These are phyloP conservation scores for Epichloe scottii DNA, from an alignment of 2,329 filamentous ascomycete species.

Conservation along the genomic window DNA sequence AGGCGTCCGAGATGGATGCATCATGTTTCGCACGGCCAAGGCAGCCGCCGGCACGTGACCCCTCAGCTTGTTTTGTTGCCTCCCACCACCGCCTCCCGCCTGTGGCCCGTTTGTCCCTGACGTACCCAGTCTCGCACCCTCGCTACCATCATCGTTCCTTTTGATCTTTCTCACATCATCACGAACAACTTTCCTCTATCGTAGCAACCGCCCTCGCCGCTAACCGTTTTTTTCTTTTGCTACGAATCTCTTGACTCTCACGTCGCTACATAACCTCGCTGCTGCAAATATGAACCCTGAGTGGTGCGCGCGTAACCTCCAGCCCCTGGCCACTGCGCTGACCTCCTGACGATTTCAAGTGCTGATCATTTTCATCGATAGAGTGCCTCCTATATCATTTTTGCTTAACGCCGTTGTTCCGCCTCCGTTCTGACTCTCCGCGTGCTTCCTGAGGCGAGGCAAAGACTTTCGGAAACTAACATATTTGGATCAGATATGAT, in stretches of 20 bases:
- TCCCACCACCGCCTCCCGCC: conserved; percentile 9
- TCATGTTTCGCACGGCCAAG: neutral
- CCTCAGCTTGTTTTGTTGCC: conserved; percentile 13
- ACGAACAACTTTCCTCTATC: conserved; percentile 11
- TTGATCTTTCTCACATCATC: conserved; percentile 16
- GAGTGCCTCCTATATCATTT: conserved; percentile 1
- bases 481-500: conserved; percentile 66
- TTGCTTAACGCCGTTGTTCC: neutral
- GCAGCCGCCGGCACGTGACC: conserved; percentile 14
- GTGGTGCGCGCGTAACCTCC: conserved; percentile 52
- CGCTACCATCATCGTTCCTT: conserved; percentile 13
- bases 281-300: conserved; percentile 73
- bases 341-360: conserved; percentile 16
- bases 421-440: neutral
- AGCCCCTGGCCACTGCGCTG: conserved; percentile 16
- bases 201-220: conserved; percentile 1
- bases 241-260: conserved; percentile 1
- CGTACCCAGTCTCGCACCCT: conserved; percentile 18
- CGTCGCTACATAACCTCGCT: conserved; percentile 5
- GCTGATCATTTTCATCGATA: conserved; percentile 4
- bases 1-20: too few relatives aligned
- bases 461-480: conserved; percentile 11
- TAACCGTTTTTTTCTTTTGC: neutral
- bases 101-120: conserved; percentile 19
- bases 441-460: neutral